Conservation (phyloP, 345 rosid species). For the Boechera divaricarpa region DNA sequence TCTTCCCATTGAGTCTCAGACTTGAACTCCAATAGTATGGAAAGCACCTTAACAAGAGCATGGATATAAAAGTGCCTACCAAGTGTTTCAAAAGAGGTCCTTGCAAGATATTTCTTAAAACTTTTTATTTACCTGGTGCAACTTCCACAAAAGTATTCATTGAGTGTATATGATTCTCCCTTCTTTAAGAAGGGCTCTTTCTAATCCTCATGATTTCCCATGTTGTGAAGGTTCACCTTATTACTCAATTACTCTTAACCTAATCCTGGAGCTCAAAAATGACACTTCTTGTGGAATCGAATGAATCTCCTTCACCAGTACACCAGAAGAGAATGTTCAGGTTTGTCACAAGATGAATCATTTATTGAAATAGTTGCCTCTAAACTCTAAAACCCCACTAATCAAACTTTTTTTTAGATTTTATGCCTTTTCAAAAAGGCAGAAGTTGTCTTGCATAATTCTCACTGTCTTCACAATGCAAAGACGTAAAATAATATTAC, state of each 20-base stretch:
- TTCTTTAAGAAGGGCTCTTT: neutral
- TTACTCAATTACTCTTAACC: neutral
- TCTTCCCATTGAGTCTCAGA: neutral
- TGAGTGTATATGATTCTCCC: neutral
- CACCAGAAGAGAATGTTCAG: neutral
- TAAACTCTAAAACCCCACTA: neutral
- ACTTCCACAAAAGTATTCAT: neutral
- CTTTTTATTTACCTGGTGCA: neutral
- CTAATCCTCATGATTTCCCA: neutral
- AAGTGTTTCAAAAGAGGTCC: neutral
- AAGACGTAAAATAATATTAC: neutral
- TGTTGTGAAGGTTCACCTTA: neutral
- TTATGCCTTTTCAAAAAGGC: neutral
- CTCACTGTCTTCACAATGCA: neutral
- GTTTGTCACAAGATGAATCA: neutral
- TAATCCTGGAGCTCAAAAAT: neutral
- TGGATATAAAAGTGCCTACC: neutral
- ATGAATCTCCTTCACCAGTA: neutral
- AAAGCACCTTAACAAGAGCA: neutral
- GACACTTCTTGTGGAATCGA: neutral
- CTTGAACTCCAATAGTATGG: neutral
- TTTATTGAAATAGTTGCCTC: neutral
- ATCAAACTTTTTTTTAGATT: neutral
- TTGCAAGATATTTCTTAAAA: neutral
- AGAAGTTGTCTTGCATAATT: neutral